Percentiles rank a stretch among this genome's conserved stretches.
phyloP scores from a whole-genome alignment of 306 rosid species.

The Rosa lucieae region DNA sequence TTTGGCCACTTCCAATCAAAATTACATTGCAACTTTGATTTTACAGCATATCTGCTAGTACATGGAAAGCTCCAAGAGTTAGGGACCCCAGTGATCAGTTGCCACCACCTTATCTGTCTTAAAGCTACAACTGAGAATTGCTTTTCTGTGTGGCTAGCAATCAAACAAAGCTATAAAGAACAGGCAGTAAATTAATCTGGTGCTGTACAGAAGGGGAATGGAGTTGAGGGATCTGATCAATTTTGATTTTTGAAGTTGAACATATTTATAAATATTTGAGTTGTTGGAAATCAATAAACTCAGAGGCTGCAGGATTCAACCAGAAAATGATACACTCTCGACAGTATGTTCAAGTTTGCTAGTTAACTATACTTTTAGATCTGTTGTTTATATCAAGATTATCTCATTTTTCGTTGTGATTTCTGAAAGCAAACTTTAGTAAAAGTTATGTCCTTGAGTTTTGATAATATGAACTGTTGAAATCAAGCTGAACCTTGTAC shows the following conservation, averaged over 20 bases:
- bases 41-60: not conserved
- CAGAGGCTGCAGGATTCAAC: not conserved
- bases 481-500: not conserved
- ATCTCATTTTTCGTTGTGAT: not conserved
- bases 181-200: not conserved
- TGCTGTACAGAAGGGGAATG: not conserved
- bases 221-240: not conserved
- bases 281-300: slow-evolving; percentile 1
- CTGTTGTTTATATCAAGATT: not conserved
- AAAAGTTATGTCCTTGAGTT: not conserved
- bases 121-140: slow-evolving; percentile 7
- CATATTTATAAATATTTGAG: not conserved
- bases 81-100: not conserved
- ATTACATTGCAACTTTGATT: not conserved
- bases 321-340: not conserved
- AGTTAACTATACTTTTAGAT: not conserved
- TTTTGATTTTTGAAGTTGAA: not conserved
- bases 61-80: not conserved
- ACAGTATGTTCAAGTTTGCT: not conserved
- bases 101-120: not conserved
- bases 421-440: not conserved
- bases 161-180: not conserved
- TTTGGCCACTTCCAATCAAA: slow-evolving; percentile 9
- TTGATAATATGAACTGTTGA: not conserved
- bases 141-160: not conserved